Evolutionary conservation across 306 rosid genomes (phyloP).

Genomic region (Fagus sylvatica): DNA sequence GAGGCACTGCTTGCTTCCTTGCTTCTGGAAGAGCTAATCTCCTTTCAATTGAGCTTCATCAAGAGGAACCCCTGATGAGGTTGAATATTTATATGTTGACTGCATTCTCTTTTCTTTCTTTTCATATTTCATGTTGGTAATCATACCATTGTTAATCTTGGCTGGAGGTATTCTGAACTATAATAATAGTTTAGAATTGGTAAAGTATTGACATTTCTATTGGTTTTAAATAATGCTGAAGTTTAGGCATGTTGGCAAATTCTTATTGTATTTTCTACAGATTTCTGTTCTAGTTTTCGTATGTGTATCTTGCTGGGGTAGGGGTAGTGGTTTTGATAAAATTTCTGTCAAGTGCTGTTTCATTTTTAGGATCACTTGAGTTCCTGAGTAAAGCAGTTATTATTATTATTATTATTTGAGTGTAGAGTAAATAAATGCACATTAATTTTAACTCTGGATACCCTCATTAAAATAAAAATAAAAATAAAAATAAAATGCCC

Average conservation of each 20-base stretch:
- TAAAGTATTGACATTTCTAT: background rate
- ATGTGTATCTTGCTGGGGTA: background rate
- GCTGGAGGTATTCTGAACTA: background rate
- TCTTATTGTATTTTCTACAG: background rate
- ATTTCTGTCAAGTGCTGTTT: background rate
- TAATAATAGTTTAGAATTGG: background rate
- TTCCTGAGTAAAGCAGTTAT: background rate
- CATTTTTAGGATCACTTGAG: background rate
- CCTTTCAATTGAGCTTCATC: slow-evolving; percentile 18
- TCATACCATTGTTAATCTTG: background rate
- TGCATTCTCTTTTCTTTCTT: slow-evolving; percentile 13
- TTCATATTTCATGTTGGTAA: background rate
- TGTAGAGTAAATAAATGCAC: background rate
- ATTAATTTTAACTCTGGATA: too few species aligned
- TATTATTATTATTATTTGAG: background rate
- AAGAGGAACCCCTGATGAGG: slow-evolving; percentile 41
- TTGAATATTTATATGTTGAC: slow-evolving; percentile 33
- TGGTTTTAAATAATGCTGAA: background rate
- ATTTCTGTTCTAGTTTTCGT: background rate
- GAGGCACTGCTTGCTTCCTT: slow-evolving; percentile 46
- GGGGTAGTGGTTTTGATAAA: background rate
- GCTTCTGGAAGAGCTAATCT: slow-evolving; percentile 36
- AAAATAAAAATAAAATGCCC: background rate
- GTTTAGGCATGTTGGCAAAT: background rate
- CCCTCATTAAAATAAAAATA: too few species aligned